These are phyloP conservation scores for Dalbergia cultrata DNA, from an alignment of 306 rosid genomes.

Conservation along the genomic window DNA sequence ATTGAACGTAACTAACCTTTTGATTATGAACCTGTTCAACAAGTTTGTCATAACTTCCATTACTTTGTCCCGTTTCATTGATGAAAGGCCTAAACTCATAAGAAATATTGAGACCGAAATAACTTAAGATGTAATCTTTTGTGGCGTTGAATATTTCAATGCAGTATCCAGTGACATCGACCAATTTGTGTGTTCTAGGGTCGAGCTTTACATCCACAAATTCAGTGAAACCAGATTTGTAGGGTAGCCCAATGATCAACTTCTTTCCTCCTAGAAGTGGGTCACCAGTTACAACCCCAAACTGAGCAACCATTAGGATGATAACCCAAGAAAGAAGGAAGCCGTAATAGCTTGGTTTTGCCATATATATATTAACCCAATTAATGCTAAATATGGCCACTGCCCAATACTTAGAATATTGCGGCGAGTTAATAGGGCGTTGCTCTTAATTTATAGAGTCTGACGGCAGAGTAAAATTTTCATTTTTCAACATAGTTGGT, in stretches of 20 bases:
- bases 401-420: background rate
- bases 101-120: background rate
- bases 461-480: no score
- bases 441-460: no score
- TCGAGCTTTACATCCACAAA: constrained; percentile 23
- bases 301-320: constrained; percentile 2
- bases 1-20: constrained; percentile 3
- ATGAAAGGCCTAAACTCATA: constrained; percentile 13
- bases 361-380: constrained; percentile 6
- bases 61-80: background rate
- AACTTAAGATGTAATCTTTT: background rate
- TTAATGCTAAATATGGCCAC: background rate
- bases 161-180: constrained; percentile 10
- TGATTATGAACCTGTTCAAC: background rate
- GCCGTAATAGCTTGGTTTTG: background rate
- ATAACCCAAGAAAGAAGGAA: constrained; percentile 19
- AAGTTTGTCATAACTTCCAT: background rate
- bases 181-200: background rate
- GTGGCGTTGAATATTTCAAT: constrained; percentile 25
- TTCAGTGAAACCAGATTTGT: constrained; percentile 3
- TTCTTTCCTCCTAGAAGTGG: constrained; percentile 7
- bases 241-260: constrained; percentile 20
- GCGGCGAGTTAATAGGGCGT: background rate
- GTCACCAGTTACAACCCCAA: background rate
- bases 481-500: background rate